Conservation (phyloP, 2,329 filamentous ascomycete genomes). For the Xylaria sp. region DNA sequence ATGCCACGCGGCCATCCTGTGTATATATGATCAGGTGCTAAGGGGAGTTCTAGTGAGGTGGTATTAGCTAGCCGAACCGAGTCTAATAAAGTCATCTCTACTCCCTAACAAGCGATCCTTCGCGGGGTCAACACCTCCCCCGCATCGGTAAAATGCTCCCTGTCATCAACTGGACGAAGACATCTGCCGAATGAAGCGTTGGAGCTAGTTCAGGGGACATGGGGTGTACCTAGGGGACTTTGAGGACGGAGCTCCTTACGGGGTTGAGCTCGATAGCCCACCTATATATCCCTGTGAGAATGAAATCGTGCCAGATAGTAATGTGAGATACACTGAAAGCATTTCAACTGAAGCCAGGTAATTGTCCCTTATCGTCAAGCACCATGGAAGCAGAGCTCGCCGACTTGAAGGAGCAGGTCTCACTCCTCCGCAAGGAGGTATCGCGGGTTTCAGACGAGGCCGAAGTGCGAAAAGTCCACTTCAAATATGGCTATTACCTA, state of each 20-base stretch:
- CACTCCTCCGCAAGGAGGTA: conserved; percentile 40
- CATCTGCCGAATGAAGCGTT: conserved; percentile 30
- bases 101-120: background rate
- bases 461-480: conserved; percentile 57
- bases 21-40: background rate
- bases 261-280: conserved; percentile 6
- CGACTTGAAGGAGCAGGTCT: conserved; percentile 42
- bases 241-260: conserved; percentile 5
- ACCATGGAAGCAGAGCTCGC: conserved; percentile 41
- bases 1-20: background rate
- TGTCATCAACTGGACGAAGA: conserved; percentile 9
- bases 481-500: conserved; percentile 62
- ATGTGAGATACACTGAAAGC: background rate
- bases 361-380: background rate
- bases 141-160: conserved; percentile 21
- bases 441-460: conserved; percentile 50
- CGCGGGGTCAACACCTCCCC: conserved; percentile 26
- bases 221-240: conserved; percentile 17
- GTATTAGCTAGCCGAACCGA: background rate
- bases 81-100: background rate
- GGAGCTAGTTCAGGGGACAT: conserved; percentile 16
- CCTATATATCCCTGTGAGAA: conserved; percentile 9
- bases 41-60: background rate
- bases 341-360: background rate
- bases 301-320: background rate